These are phyloP conservation scores for Artemisia argyi DNA, from an alignment of 129 eudicot genomes.

Conservation along the genomic window DNA sequence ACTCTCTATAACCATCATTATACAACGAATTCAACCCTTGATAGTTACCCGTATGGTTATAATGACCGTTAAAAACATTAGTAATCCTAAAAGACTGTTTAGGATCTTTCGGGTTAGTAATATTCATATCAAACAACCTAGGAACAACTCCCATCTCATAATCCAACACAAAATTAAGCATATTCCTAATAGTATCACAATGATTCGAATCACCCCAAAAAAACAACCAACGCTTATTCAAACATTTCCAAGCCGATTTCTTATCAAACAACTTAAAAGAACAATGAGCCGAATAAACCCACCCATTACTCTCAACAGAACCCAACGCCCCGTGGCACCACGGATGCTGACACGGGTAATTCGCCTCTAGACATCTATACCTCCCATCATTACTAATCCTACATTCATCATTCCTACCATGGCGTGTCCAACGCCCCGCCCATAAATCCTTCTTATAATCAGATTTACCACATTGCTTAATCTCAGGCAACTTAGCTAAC, in stretches of 20 bases:
- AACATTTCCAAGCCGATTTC: slow-evolving; percentile 78
- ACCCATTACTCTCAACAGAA: slow-evolving; percentile 79
- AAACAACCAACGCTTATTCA: slow-evolving; percentile 79
- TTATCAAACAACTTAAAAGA: slow-evolving; percentile 62
- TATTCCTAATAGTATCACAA: slow-evolving; percentile 84
- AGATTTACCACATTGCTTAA: slow-evolving; percentile 45
- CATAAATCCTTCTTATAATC: slow-evolving; percentile 61
- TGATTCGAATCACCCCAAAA: slow-evolving; percentile 99
- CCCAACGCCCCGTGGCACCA: slow-evolving; percentile 90
- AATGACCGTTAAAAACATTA: slow-evolving; percentile 88
- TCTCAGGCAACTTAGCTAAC: slow-evolving; percentile 33
- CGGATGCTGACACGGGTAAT: slow-evolving; percentile 67
- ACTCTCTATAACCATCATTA: slow-evolving; percentile 52
- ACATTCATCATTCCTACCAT: slow-evolving; percentile 64
- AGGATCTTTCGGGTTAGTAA: slow-evolving; percentile 73
- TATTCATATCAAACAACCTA: slow-evolving; percentile 65
- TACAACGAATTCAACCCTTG: slow-evolving; percentile 75
- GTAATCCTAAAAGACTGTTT: slow-evolving; percentile 65
- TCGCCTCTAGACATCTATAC: slow-evolving; percentile 57
- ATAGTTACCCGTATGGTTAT: slow-evolving; percentile 58
- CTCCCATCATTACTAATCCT: slow-evolving; percentile 71
- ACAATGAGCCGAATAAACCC: slow-evolving; percentile 95
- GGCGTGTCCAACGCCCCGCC: slow-evolving; percentile 98
- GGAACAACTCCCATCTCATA: slow-evolving; percentile 48
- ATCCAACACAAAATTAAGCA: slow-evolving; percentile 58